Evolutionary conservation across 768 basidiomycete species (phyloP).

Genomic region (Pholiota conissans): DNA sequence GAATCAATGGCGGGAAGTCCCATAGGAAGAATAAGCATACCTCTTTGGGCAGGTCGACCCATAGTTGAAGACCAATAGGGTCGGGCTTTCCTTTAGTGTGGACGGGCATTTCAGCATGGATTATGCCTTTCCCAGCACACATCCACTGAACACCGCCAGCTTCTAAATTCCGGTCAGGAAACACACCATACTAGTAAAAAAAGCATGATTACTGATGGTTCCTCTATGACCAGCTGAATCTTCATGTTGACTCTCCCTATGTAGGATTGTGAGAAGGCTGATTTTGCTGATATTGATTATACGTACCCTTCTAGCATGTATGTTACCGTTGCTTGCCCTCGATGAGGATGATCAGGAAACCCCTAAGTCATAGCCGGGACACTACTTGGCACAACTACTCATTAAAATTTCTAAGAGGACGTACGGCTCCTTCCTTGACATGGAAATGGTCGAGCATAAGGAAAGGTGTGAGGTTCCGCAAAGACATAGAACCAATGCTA

Average conservation of each 20-base stretch:
- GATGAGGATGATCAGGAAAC: conserved; percentile 92
- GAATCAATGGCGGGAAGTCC: neutral
- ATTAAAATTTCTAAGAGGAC: conserved; percentile 23
- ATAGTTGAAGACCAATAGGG: conserved; percentile 84
- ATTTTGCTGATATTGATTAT: neutral
- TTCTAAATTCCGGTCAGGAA: conserved; percentile 27
- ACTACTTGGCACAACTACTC: conserved; percentile 4
- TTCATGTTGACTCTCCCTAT: conserved; percentile 76
- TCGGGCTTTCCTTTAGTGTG: conserved; percentile 64
- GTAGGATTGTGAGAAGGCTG: neutral
- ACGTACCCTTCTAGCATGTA: conserved; percentile 84
- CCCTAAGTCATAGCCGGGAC: conserved; percentile 54
- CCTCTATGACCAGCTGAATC: conserved; percentile 89
- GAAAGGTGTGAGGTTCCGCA: conserved; percentile 88
- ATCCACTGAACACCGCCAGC: conserved; percentile 96
- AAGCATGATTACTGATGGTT: conserved; percentile 43
- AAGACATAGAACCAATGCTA: conserved; percentile 73
- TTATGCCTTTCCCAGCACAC: conserved; percentile 80
- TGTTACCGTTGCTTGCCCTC: conserved; percentile 86
- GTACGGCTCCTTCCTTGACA: conserved; percentile 64
- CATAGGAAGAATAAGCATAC: conserved; percentile 27
- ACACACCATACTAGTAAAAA: neutral
- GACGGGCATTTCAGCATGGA: conserved; percentile 89
- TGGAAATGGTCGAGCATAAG: conserved; percentile 88
- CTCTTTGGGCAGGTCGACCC: conserved; percentile 79